Evolutionary conservation across 108 stramenopile genomes (phyloP).

Genomic region (Pseudonitzschia delicatissima): DNA sequence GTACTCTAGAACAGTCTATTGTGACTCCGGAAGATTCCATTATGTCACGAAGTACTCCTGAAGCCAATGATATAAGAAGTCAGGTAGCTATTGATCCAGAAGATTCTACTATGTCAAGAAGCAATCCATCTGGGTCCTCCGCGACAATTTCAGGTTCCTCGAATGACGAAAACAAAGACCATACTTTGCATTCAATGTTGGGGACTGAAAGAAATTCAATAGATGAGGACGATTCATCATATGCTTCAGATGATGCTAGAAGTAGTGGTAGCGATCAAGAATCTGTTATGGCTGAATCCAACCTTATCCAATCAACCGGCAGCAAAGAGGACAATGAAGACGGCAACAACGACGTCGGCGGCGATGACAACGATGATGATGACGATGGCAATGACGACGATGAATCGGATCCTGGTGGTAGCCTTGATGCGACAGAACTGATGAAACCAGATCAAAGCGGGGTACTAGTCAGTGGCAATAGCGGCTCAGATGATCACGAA

Average conservation of each 20-base stretch:
- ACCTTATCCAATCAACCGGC: background rate
- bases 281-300: background rate
- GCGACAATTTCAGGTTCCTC: background rate
- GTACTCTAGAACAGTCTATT: no score
- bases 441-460: background rate
- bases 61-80: no score
- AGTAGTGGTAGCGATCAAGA: background rate
- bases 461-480: background rate
- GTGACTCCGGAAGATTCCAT: no score
- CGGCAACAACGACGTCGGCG: background rate
- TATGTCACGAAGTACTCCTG: no score
- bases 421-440: background rate
- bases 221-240: background rate
- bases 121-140: no score
- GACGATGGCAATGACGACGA: background rate
- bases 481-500: background rate
- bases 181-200: background rate
- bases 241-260: slow-evolving; percentile 1
- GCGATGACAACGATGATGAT: background rate
- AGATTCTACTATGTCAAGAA: no score
- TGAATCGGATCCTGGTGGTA: background rate
- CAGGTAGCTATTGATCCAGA: no score
- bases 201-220: background rate
- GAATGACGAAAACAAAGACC: background rate
- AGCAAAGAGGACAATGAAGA: background rate